Evolutionary conservation across 805 yeast species (phyloP), one percentile per base, ranked within the genome.

Genomic region (Wickerhamiella dianesei): DNA sequence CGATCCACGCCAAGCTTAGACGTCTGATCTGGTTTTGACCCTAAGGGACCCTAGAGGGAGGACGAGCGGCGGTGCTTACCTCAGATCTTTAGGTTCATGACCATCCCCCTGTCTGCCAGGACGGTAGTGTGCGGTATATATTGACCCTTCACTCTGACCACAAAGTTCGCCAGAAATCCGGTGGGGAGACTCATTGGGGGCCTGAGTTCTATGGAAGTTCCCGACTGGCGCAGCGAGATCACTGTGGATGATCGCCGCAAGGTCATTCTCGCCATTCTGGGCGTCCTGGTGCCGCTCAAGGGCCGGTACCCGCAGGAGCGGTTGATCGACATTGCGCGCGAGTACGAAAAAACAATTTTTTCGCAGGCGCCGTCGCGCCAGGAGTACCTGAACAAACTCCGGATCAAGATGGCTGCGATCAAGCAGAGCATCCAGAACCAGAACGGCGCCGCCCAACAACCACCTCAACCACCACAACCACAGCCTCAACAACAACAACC

Each of bases 311-410:
- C 63, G 18, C 57, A 56, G 41, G 65, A 60, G 25, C 57, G 60
- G 37, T 51, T 63, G 21, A 46, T 59, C 5, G 50, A 41, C 18
- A 45, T 60, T 37, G 69, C 68, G 1, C 62, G 54, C 44, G 55
- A 58, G 42, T 59, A 57, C 46, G 69, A 65, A 42, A 51, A 50
- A 25, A 43, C 47, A 21, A 59, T 61, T 20, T 64, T 53, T 52
- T 51, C 47, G 35, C 50, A 55, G 21, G 56, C 66, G 35, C 44
- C 42, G 17, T 52, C 64, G 40, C 60, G 56, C 54, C 56, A 55
- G 45, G 55, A 61, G 55, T 53, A 53, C 18, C 13, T 48, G 16
- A 50, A 47, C 14, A 51, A 47, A 41, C 41, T 51, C 22, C 46
- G 49, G 40, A 35, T 19, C 36, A 50, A 54, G 40, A 40, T 54